Base-by-base conservation (phyloP, 225 moss, liverwort and hornwort species). In the Antitrichia curtipendula region DNA sequence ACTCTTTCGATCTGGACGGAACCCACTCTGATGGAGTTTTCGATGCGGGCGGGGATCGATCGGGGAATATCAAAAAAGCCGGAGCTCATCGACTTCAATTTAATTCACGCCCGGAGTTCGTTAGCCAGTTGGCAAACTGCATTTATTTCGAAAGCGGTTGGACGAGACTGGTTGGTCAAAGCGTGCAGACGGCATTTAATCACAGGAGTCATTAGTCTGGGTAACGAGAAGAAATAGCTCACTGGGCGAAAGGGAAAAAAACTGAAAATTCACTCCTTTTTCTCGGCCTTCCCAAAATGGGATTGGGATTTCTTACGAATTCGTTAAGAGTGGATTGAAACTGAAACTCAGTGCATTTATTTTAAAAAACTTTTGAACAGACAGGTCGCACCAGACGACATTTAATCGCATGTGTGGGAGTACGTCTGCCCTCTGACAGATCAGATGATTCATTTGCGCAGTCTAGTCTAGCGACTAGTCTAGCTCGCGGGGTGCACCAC, bases 381-480 rank as follows among this genome's bases (percentile, higher is more conserved):
- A 53, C 82, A 82, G 68, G 82, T 40, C 82, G 29, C 68, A 82
- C 53, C 83, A 78, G 64, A 72, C 21, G 56, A 73, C 90, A 81
- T 90, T 90, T 20, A 90, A 65, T 65, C 11, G 75, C 87, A 87
- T 90, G 84, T 87, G 87, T 80, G 34, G 57, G 65, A 57, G 87
- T 87, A 90, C 87, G 34, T 80, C 80, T 66, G 80, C 16, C 3
- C 21, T 59, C 87, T 87, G 87, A 87, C 90, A 85, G 76, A 25
- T 40, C 87, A 64, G 76, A 47, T 32, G 49, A 69, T 54, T 71
- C 58, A 73, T 53, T 47, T 72, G 41, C 41, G 15, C 70, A 70
- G 72, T 72, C 56, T 22, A 36, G 59, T 11, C 10, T 15, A 15
- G n/a, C n/a, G n/a, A 3, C 19, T 20, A 25, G 60, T n/a, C 77